Conservation (phyloP, 441 rosid genomes). For the Biscutella laevigata region DNA sequence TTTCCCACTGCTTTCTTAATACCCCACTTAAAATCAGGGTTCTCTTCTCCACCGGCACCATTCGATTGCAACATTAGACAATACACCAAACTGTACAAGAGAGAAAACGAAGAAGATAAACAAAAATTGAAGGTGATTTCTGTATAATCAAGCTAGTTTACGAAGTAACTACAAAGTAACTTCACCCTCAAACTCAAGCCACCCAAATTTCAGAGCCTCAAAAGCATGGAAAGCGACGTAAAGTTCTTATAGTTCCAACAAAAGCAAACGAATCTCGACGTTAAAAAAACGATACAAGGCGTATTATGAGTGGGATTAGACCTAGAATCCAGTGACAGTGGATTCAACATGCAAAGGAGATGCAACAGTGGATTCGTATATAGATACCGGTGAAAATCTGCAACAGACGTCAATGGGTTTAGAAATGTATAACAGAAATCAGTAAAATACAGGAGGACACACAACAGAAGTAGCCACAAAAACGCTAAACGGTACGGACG, state of each 20-base stretch:
- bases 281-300: background rate
- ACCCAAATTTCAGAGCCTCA: background rate
- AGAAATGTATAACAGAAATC: background rate
- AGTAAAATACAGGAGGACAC: background rate
- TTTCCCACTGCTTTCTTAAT: constrained; percentile 16
- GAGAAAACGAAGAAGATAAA: background rate
- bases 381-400: background rate
- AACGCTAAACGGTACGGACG: background rate
- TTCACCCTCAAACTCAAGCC: background rate
- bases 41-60: background rate
- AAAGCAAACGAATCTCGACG: background rate
- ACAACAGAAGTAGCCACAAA: background rate
- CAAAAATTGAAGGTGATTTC: background rate
- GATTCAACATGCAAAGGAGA: no score
- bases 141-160: background rate
- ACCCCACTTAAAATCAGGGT: constrained; percentile 38
- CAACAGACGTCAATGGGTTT: background rate
- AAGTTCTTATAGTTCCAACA: background rate
- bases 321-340: no score
- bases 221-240: background rate
- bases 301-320: constrained; percentile 4
- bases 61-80: constrained; percentile 22
- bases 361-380: background rate
- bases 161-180: background rate
- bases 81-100: background rate